Conservation (phyloP, 2,329 filamentous ascomycete genomes). For the Gnomoniopsis smithogilvyi region DNA sequence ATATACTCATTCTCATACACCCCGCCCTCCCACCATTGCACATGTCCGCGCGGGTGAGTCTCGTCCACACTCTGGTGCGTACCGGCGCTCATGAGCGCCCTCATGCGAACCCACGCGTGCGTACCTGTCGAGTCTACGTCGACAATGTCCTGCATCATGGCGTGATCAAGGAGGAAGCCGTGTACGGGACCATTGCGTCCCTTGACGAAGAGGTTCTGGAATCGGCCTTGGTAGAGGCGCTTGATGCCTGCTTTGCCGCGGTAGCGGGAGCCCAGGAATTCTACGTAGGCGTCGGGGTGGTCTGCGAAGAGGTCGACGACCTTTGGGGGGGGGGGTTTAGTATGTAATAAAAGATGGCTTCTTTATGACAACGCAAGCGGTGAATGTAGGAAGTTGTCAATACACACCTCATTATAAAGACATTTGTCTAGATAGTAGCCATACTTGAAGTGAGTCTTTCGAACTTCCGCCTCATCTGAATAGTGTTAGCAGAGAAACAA, state of each 20-base stretch:
- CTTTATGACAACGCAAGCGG: not conserved
- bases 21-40: conserved; percentile 58
- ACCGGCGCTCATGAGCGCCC: conserved; percentile 52
- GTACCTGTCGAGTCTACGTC: conserved; percentile 45
- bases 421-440: conserved; percentile 60
- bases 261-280: conserved; percentile 54
- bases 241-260: conserved; percentile 47
- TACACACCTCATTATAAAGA: conserved; percentile 48
- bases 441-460: conserved; percentile 55
- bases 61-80: conserved; percentile 49
- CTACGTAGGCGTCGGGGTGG: conserved; percentile 50
- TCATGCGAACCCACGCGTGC: conserved; percentile 48
- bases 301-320: conserved; percentile 49
- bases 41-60: conserved; percentile 47
- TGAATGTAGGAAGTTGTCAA: not conserved
- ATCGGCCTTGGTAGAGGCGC: conserved; percentile 50
- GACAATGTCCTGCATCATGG: conserved; percentile 55
- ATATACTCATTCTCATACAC: conserved; percentile 59
- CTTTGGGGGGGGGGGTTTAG: too few species aligned
- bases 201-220: conserved; percentile 46
- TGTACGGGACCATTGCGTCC: conserved; percentile 54
- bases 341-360: too few species aligned
- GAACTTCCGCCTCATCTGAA: conserved; percentile 50
- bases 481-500: conserved; percentile 1
- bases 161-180: conserved; percentile 55